Conservation (phyloP, 495 filamentous ascomycete genomes). For the Oleoguttula mirabilis region DNA sequence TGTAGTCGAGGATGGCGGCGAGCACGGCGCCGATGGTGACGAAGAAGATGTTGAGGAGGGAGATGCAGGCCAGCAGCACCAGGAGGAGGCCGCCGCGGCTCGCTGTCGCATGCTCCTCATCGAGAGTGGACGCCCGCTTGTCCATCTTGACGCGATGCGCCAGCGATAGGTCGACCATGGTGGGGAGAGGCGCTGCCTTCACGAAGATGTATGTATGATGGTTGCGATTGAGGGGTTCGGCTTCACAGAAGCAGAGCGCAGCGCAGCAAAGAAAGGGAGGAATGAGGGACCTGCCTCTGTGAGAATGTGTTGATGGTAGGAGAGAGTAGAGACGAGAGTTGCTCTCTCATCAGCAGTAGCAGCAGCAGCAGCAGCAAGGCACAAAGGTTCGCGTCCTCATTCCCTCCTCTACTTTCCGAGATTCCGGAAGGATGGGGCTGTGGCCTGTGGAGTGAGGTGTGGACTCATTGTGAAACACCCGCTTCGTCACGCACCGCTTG, state of each 20-base stretch:
- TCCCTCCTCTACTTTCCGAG: no score
- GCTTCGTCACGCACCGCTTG: no score
- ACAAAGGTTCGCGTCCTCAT: no score
- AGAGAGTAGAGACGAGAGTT: background rate
- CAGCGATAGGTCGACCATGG: slow-evolving; percentile 7
- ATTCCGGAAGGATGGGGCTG: no score
- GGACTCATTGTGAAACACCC: no score
- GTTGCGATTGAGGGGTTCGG: background rate
- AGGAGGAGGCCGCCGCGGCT: background rate
- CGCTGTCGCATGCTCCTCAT: background rate
- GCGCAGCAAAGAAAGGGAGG: background rate
- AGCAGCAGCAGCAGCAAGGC: no score
- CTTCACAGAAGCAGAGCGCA: background rate
- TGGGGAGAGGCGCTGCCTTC: no score
- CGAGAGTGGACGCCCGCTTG: background rate
- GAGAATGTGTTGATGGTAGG: background rate
- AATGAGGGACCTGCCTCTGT: background rate
- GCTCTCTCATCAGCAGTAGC: no score
- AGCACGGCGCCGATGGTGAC: slow-evolving; percentile 1
- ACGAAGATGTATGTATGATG: no score
- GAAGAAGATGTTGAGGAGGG: slow-evolving; percentile 4
- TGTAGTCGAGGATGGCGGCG: slow-evolving; percentile 2
- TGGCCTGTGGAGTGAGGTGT: no score
- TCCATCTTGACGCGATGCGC: slow-evolving; percentile 4
- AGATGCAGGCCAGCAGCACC: background rate